Conservation (phyloP, 257 asterid genomes). For the Solanum clarkiae region DNA sequence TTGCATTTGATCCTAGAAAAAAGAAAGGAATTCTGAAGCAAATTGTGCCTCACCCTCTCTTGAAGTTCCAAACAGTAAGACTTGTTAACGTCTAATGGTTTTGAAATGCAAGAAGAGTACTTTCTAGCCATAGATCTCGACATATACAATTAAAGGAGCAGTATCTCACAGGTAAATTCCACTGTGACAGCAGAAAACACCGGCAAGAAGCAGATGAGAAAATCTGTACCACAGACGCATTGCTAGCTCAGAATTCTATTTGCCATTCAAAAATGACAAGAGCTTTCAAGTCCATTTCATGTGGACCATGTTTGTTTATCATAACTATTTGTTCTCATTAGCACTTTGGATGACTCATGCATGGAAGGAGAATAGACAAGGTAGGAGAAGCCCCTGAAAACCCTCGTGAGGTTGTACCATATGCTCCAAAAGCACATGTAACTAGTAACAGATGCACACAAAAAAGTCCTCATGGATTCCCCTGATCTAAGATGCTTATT, state of each 20-base stretch:
- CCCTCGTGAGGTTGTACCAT: neutral
- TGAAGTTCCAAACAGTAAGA: neutral
- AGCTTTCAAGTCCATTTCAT: neutral
- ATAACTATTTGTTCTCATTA: neutral
- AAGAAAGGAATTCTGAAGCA: neutral
- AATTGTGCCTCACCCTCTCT: neutral
- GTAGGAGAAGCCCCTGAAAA: neutral
- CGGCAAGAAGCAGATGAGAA: neutral
- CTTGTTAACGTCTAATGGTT: neutral
- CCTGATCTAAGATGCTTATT: neutral
- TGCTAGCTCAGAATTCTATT: neutral
- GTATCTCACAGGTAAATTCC: neutral
- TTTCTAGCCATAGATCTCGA: neutral
- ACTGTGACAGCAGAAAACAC: neutral
- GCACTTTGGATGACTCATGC: neutral
- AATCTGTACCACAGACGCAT: neutral
- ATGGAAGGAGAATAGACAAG: neutral
- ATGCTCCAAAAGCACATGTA: neutral
- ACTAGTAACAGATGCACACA: neutral
- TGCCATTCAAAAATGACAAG: neutral
- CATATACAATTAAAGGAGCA: neutral
- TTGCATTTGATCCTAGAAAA: neutral
- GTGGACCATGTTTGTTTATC: neutral
- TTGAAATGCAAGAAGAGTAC: neutral
- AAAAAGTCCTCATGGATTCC: neutral